Evolutionary conservation across 148 eudicot species (phyloP).

Genomic region (Spergularia bocconei): DNA sequence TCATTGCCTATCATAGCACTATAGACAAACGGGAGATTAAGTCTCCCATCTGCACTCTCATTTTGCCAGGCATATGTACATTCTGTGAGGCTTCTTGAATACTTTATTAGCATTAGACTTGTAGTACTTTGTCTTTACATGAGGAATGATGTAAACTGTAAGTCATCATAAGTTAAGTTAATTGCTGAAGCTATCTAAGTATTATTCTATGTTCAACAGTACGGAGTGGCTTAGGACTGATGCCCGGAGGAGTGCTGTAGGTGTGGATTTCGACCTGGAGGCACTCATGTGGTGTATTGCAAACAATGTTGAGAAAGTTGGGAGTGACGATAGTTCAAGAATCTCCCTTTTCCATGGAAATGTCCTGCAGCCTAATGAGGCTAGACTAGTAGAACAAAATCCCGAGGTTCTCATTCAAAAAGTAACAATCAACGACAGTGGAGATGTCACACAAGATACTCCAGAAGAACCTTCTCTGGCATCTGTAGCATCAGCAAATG

Average conservation of each 20-base stretch:
- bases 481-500: conserved; percentile 20
- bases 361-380: conserved; percentile 72
- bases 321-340: conserved; percentile 61
- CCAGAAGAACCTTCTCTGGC: conserved; percentile 23
- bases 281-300: conserved; percentile 91
- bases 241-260: conserved; percentile 82
- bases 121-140: background rate
- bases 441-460: conserved; percentile 26
- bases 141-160: too few species aligned
- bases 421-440: conserved; percentile 30
- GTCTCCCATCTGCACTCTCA: background rate
- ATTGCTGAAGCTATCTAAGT: conserved; percentile 2
- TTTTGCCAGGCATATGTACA: background rate
- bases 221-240: conserved; percentile 88
- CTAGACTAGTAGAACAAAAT: conserved; percentile 49
- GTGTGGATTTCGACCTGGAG: conserved; percentile 85
- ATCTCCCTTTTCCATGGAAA: conserved; percentile 87
- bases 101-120: background rate
- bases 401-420: conserved; percentile 42
- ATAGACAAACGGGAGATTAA: background rate
- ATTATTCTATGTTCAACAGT: conserved; percentile 44
- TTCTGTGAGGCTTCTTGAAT: background rate
- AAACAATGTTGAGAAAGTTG: conserved; percentile 66
- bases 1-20: background rate
- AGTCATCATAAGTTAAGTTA: too few species aligned